Evolutionary conservation across 2,329 filamentous ascomycete genomes (phyloP).

Genomic region (Fusarium sambucinum): DNA sequence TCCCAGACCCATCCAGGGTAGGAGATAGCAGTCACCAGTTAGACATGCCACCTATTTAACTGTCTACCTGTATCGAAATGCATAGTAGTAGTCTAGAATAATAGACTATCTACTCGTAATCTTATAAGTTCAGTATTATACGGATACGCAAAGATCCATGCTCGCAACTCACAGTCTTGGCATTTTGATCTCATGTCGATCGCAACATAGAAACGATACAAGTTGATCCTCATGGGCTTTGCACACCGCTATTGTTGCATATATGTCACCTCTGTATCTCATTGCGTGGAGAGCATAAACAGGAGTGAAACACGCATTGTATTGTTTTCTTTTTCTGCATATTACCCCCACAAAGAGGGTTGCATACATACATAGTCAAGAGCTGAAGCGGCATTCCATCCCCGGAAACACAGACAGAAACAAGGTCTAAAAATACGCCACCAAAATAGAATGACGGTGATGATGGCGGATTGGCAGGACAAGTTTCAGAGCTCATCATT

Average conservation of each 20-base stretch:
- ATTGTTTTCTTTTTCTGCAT: not conserved
- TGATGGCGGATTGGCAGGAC: not conserved
- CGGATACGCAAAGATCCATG: slow-evolving; percentile 1
- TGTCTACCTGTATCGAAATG: not conserved
- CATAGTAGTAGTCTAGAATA: not conserved
- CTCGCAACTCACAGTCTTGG: slow-evolving; percentile 11
- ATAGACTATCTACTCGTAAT: slow-evolving; percentile 16
- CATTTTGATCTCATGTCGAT: slow-evolving; percentile 15
- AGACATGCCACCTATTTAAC: no score
- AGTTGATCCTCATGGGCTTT: not conserved
- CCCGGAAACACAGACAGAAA: not conserved
- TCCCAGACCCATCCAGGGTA: not conserved
- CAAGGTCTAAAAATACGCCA: not conserved
- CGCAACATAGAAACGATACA: not conserved
- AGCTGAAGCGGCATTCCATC: not conserved
- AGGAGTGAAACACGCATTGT: slow-evolving; percentile 5
- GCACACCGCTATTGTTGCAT: slow-evolving; percentile 6
- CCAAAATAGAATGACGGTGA: not conserved
- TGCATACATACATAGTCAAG: not conserved
- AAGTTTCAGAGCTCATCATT: not conserved
- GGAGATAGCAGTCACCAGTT: not conserved
- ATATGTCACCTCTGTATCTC: no score
- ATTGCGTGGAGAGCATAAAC: no score
- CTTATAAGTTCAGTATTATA: not conserved
- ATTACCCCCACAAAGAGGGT: not conserved